phyloP scores from a whole-genome alignment of 768 basidiomycete species.

The Russula abietina region DNA sequence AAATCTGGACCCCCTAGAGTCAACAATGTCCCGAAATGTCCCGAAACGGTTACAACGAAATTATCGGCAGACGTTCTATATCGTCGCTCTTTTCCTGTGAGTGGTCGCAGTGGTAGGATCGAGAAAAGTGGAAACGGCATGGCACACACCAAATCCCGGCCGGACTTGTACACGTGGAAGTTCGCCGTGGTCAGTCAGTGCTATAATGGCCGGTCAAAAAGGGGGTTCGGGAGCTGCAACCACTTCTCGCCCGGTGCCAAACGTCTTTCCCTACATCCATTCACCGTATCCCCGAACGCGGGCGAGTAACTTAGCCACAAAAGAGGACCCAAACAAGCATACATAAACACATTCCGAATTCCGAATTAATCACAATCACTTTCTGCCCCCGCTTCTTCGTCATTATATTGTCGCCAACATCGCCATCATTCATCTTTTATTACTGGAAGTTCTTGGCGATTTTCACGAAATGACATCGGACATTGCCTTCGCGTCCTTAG shows the following conservation, averaged over 20 bases:
- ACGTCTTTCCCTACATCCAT: not conserved
- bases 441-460: not conserved
- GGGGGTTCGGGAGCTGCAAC: not conserved
- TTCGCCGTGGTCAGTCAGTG: not conserved
- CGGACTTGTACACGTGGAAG: too few relatives aligned
- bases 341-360: not conserved
- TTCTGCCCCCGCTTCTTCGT: not conserved
- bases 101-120: too few relatives aligned
- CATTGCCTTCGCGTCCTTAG: not conserved
- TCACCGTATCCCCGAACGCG: not conserved
- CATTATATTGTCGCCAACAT: not conserved
- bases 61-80: not conserved
- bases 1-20: not conserved
- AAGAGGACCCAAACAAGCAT: not conserved
- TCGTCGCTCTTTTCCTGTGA: too few relatives aligned
- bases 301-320: not conserved
- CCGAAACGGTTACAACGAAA: not conserved
- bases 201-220: not conserved
- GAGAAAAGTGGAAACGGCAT: too few relatives aligned
- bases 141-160: too few relatives aligned
- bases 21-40: not conserved
- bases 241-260: constrained; percentile 13
- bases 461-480: not conserved
- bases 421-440: not conserved
- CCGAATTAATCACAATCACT: not conserved